These are phyloP conservation scores for Rheum nobile DNA, from an alignment of 148 eudicot species.

Conservation along the genomic window DNA sequence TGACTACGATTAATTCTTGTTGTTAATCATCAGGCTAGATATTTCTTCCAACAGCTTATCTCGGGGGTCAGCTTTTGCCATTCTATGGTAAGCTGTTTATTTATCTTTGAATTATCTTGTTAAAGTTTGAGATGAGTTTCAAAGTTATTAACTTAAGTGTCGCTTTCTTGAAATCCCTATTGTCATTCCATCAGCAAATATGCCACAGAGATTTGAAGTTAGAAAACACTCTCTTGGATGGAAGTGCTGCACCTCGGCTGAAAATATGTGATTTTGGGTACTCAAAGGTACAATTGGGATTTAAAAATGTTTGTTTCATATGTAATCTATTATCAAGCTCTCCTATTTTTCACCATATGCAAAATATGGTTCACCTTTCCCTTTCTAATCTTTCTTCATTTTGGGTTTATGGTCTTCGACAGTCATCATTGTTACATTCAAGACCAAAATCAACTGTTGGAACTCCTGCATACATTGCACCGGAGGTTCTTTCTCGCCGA, in stretches of 20 bases:
- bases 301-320: background rate
- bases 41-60: slow-evolving; percentile 79
- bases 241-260: slow-evolving; percentile 42
- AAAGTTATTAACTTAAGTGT: background rate
- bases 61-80: slow-evolving; percentile 88
- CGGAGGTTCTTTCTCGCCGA: slow-evolving; percentile 22
- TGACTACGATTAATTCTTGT: slow-evolving; percentile 1
- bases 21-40: slow-evolving; percentile 48
- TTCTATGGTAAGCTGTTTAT: slow-evolving; percentile 37
- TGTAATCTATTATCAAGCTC: background rate
- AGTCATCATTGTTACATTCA: slow-evolving; percentile 38
- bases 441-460: slow-evolving; percentile 38
- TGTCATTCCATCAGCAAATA: slow-evolving; percentile 32
- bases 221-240: slow-evolving; percentile 53
- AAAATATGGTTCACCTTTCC: background rate
- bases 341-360: background rate
- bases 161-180: background rate
- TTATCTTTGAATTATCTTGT: background rate
- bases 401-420: slow-evolving; percentile 8
- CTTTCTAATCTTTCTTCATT: background rate
- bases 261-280: slow-evolving; percentile 68
- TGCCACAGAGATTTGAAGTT: slow-evolving; percentile 59
- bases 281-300: slow-evolving; percentile 37
- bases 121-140: background rate
- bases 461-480: slow-evolving; percentile 41